Evolutionary conservation across 1,284 basidiomycete genomes (phyloP), one percentile per base, ranked within the genome.

Genomic region (Ganoderma leucocontextum): DNA sequence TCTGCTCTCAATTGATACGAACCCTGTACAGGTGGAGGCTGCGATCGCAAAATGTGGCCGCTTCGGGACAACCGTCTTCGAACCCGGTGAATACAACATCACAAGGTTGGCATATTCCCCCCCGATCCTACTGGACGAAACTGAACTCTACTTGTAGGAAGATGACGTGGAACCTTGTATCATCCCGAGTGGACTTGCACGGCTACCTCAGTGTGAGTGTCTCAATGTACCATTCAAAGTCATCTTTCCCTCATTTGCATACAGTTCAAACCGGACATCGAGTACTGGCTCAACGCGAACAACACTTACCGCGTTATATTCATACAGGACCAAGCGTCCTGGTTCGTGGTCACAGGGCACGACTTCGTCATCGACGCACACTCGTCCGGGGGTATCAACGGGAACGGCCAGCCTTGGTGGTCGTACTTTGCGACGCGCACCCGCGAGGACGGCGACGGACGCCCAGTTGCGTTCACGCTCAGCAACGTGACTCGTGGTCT

Each of bases 251-350:
- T 59, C 29, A 44, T 42, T 5, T 62, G 17, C 58, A 22, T 39
- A 12, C 63, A 89, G 83, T 91, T 91, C 77, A 77, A 82, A 4
- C 85, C 87, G 4, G 82, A 90, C 73, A 80, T 89, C 42, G 75
- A 87, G 36, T 89, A 84, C 73, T 91, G 90, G 89, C 79, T 91
- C 52, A 77, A 89, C 65, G 76, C 82, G 8, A 77, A 79, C 63
- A 89, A 86, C 74, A 89, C 88, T 0, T 89, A 89, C 75, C 84
- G 86, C 10, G 87, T 89, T 29, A 85, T 89, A 36, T 89, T 89
- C 77, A 88, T 89, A 65, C 87, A 89, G 83, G 84, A 82, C 72
- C 90, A 91, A 79, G 86, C 89, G 2, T 88, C 90, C 13, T 90
- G 88, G 84, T 91, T 90, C 72, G 85, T 91, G 61, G 80, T 91